phyloP scores from a whole-genome alignment of 805 yeast species.

The Candida alai region DNA sequence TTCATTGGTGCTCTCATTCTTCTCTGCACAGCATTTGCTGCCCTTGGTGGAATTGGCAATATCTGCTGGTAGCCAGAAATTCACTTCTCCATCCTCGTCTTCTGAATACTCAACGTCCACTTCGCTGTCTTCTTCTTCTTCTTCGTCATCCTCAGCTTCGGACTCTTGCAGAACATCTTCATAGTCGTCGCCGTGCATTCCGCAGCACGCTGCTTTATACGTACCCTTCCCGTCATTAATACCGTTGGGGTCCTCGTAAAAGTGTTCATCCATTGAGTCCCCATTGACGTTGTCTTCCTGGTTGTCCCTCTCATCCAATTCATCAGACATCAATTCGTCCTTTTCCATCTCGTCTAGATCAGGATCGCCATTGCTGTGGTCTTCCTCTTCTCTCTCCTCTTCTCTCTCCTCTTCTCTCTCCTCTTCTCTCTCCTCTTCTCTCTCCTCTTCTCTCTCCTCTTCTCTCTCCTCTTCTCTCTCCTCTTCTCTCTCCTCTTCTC shows the following conservation, averaged over 20 bases:
- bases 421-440: slow-evolving; percentile 4
- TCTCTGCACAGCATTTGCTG: neutral
- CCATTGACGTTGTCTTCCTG: neutral
- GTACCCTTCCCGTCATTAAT: neutral
- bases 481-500: slow-evolving; percentile 5
- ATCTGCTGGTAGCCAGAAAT: too few species aligned
- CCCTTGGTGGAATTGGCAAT: neutral
- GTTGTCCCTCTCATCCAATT: neutral
- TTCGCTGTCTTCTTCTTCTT: slow-evolving; percentile 2
- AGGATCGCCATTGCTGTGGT: slow-evolving; percentile 3
- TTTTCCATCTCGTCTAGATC: too few species aligned
- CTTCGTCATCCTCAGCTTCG: slow-evolving; percentile 4
- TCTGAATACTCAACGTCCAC: slow-evolving; percentile 4
- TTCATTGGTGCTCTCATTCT: neutral
- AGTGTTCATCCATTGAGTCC: slow-evolving; percentile 1
- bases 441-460: neutral
- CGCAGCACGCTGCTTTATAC: neutral
- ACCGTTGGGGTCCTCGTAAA: too few species aligned
- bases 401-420: slow-evolving; percentile 2
- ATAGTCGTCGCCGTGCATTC: slow-evolving; percentile 1
- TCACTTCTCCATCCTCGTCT: slow-evolving; percentile 5
- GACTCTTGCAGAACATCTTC: neutral
- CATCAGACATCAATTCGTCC: too few species aligned
- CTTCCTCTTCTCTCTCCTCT: slow-evolving; percentile 4
- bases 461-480: slow-evolving; percentile 1